These are phyloP conservation scores for Trichoderma simmonsii DNA, from an alignment of 2,329 filamentous ascomycete genomes.

Conservation along the genomic window DNA sequence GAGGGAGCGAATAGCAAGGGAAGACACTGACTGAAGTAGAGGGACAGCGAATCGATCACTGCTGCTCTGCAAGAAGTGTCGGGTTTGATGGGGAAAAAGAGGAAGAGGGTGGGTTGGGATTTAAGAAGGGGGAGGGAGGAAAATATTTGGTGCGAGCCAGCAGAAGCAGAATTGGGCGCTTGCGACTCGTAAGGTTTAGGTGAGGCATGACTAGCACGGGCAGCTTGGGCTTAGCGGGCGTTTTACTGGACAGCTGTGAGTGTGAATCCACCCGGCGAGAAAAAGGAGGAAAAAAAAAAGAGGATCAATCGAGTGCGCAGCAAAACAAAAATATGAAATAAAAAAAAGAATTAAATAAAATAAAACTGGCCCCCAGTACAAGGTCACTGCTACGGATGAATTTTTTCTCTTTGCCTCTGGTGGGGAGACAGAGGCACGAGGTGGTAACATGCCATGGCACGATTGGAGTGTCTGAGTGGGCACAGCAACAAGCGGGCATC, in stretches of 20 bases:
- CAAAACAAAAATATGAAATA: neutral
- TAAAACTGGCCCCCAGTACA: neutral
- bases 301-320: slow-evolving; percentile 15
- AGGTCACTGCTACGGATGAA: neutral
- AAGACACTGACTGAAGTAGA: slow-evolving; percentile 1
- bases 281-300: slow-evolving; percentile 26
- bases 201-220: slow-evolving; percentile 24
- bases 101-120: slow-evolving; percentile 8
- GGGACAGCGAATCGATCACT: slow-evolving; percentile 39
- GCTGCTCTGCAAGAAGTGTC: slow-evolving; percentile 39
- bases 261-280: slow-evolving; percentile 23
- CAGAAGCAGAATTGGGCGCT: neutral
- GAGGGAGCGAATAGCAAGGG: slow-evolving; percentile 11
- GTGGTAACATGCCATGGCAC: neutral
- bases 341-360: neutral
- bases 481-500: neutral
- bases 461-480: neutral
- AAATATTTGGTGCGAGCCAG: neutral
- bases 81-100: slow-evolving; percentile 27
- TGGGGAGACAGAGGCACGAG: neutral
- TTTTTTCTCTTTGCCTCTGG: neutral
- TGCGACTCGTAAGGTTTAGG: slow-evolving; percentile 8
- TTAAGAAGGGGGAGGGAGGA: slow-evolving; percentile 7
- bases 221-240: slow-evolving; percentile 14
- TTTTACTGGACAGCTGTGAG: slow-evolving; percentile 15